Percentiles rank a stretch among this genome's conserved stretches.
Evolutionary conservation across 805 yeast species (phyloP).

Genomic region (Saccharomycopsis sp.): DNA sequence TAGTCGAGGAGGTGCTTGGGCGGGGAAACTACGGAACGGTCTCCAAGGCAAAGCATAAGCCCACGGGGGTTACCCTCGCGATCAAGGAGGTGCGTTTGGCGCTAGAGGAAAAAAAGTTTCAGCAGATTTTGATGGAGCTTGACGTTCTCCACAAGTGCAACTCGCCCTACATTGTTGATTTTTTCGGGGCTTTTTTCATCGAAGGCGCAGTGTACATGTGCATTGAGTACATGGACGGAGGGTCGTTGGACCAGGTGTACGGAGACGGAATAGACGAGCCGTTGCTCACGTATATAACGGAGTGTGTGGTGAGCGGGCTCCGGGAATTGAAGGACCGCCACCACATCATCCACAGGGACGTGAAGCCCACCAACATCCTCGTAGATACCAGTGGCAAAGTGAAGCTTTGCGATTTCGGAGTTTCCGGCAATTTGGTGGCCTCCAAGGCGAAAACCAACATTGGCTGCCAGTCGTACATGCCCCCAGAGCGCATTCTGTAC

Average conservation of each 20-base stretch:
- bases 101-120: constrained; percentile 86
- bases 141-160: constrained; percentile 89
- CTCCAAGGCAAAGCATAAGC: constrained; percentile 85
- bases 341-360: constrained; percentile 92
- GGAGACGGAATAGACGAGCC: constrained; percentile 70
- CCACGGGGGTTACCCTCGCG: constrained; percentile 90
- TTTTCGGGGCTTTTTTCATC: constrained; percentile 94
- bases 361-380: constrained; percentile 90
- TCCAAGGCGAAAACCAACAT: constrained; percentile 91
- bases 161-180: constrained; percentile 88
- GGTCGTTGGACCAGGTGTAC: constrained; percentile 83
- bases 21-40: constrained; percentile 97
- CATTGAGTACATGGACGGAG: constrained; percentile 97
- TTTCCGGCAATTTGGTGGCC: constrained; percentile 89
- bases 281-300: constrained; percentile 72
- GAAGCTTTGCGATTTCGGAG: constrained; percentile 94
- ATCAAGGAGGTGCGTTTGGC: constrained; percentile 95
- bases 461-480: constrained; percentile 98
- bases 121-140: constrained; percentile 93
- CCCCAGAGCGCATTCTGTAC: constrained; percentile 89
- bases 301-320: constrained; percentile 73
- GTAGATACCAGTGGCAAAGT: constrained; percentile 80
- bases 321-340: constrained; percentile 81
- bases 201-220: constrained; percentile 99
- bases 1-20: constrained; percentile 82